Evolutionary conservation across 2,329 filamentous ascomycete genomes (phyloP), one percentile per base, ranked within the genome.

Genomic region (Elsinoe ampelina): DNA sequence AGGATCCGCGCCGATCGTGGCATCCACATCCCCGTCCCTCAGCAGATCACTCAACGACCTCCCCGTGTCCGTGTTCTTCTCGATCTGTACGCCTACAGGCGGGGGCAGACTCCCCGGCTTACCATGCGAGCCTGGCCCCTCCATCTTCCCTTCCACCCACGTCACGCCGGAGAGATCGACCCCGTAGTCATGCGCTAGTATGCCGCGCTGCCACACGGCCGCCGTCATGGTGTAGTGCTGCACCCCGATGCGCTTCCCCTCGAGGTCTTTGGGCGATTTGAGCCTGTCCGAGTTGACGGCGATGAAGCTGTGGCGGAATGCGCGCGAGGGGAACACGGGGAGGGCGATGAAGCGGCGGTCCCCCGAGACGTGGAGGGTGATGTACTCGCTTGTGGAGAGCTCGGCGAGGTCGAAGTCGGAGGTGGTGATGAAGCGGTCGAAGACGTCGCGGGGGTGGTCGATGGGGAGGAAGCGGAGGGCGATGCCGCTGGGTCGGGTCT

Each of bases 191-290:
- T 71, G 59, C 57, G 70, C 57, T 10, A 72, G 60, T 11, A 71
- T 30, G 4, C 65, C 65, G 19, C 70, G 60, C 8, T 68, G 66
- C 67, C 67, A 72, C 6, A 72, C 70, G 1, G 68, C 69, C 8
- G 70, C 70, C 2, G 70, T 71, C 70, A 71, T 70, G 17, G 69
- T 71, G 60, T 72, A 71, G 15, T 68, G 59, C 59, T 68, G 69
- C 0, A 72, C 67, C 8, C 70, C 69, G 39, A 72, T 65, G 15
- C 59, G 63, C 58, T 70, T 70, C 15, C 68, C 68, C 22, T 66
- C 66, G 7, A 70, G 60, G 58, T 71, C 69, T 11, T 55, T 57
- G 3, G 68, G 67, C 20, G 60, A 61, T 55, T 64, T 65, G 51
- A 71, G 58, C 30, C 57, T 61, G 48, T 65, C 58, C 7, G 57